These are phyloP conservation scores for Metarhizium album DNA, from an alignment of 2,329 filamentous ascomycete species.

Conservation along the genomic window DNA sequence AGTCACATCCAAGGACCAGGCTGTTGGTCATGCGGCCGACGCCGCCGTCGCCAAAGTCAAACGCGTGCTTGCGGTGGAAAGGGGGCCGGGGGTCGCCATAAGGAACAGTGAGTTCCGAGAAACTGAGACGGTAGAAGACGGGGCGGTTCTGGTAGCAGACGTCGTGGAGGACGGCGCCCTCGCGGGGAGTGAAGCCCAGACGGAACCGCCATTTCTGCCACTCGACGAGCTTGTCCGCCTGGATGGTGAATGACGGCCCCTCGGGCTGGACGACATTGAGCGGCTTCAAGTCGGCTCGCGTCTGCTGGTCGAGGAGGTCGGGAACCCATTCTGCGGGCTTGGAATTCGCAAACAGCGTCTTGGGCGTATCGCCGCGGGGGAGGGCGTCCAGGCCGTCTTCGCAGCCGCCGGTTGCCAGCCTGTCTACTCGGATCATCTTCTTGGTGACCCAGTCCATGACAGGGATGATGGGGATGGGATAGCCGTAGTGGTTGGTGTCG, in stretches of 20 bases:
- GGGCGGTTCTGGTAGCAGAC: constrained; percentile 55
- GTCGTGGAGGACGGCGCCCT: constrained; percentile 61
- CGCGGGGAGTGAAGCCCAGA: constrained; percentile 57
- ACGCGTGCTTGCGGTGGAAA: constrained; percentile 52
- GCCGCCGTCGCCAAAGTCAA: constrained; percentile 57
- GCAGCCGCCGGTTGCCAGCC: constrained; percentile 37
- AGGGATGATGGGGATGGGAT: constrained; percentile 47
- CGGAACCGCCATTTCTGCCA: constrained; percentile 64
- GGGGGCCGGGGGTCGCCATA: constrained; percentile 45
- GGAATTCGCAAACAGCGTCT: constrained; percentile 33
- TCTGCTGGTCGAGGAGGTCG: constrained; percentile 36
- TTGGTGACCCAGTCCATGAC: constrained; percentile 47
- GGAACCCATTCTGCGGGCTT: constrained; percentile 35
- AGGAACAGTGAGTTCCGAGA: constrained; percentile 60
- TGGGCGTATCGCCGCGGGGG: constrained; percentile 26
- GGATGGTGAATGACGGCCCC: constrained; percentile 54
- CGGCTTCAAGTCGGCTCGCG: constrained; percentile 50
- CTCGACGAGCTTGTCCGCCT: constrained; percentile 34
- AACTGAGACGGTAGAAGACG: constrained; percentile 54
- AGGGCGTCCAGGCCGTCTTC: constrained; percentile 32
- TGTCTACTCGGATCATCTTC: constrained; percentile 45
- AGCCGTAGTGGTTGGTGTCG: constrained; percentile 53
- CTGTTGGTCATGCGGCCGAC: constrained; percentile 56
- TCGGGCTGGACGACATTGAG: constrained; percentile 62
- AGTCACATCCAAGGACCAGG: constrained; percentile 54